Base-by-base conservation (phyloP, 768 basidiomycete genomes). In the Clavaria fumosa region DNA sequence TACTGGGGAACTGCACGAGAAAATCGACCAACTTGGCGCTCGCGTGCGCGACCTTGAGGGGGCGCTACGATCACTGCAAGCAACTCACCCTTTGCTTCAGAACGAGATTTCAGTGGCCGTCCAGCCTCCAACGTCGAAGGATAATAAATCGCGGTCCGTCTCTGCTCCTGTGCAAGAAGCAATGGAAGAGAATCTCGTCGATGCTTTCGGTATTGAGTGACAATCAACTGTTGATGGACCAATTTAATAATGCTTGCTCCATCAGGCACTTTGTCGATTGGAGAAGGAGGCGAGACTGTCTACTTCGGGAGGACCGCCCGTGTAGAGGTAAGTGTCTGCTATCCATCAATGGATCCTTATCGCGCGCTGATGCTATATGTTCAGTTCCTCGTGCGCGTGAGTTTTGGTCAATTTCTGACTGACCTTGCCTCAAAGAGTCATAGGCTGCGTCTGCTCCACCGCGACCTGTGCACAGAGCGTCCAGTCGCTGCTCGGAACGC, bases 1-100 rank as follows among this genome's bases (percentile, higher is more conserved):
- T 46, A 81, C 77, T 1, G 72, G 74, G 45, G 76, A 83, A 40
- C 61, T 83, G 5, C 77, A 83, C 52, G 69, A 70, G 35, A 67
- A 68, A 44, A 72, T 80, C 4, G 77, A 75, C 26, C 48, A 53
- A 0, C 59, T 78, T 31, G 56, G 62, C 31, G 50, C 57, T 4
- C 70, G 76, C n/a, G 70, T 75, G 38, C 69, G 67, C 21, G 65
- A 69, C 30, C 66, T 81, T 0, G 79, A 83, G 52, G 61, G 60
- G 12, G 76, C 69, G 1, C 64, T 81, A 23, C 59, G 60, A 14
- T 53, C 44, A 11, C 50, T 73, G 26, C 75, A 75, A 42, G 54
- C 63, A 9, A 53, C 60, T 4, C 75, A 71, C 49, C 69, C 70
- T 0, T 49, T 72, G 5, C 55, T 76, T 5, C 47, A 48, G 17